Conservation (phyloP, 495 filamentous ascomycete genomes). For the Aspergillus wentii region DNA sequence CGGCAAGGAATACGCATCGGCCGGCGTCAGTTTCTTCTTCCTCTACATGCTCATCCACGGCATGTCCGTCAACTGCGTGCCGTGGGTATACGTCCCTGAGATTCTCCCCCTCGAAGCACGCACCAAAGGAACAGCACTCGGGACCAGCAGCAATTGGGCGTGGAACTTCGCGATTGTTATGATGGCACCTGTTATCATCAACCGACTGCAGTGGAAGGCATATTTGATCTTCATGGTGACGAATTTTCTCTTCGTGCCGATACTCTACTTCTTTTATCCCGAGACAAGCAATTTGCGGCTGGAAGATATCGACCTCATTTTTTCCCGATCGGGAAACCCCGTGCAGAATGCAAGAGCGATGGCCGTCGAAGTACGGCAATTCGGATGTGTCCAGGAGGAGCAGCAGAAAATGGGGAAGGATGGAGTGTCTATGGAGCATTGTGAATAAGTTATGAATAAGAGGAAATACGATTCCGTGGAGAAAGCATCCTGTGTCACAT, state of each 20-base stretch:
- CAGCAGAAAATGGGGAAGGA: no score
- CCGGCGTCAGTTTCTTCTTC: conserved; percentile 41
- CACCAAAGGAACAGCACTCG: conserved; percentile 32
- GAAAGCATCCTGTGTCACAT: no score
- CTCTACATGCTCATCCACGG: conserved; percentile 47
- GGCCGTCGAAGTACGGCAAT: no score
- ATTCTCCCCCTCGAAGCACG: conserved; percentile 38
- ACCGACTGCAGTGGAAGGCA: conserved; percentile 49
- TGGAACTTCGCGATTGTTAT: conserved; percentile 57
- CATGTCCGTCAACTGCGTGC: conserved; percentile 41
- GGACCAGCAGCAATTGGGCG: conserved; percentile 20
- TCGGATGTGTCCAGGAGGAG: no score
- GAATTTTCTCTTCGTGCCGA: conserved; percentile 43
- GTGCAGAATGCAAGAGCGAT: no score
- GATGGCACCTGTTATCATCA: conserved; percentile 51
- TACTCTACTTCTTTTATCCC: conserved; percentile 40
- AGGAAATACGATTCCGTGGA: no score
- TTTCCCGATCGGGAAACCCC: no score
- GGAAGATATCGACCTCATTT: conserved; percentile 31
- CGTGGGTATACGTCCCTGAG: conserved; percentile 44
- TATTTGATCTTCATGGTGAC: conserved; percentile 57
- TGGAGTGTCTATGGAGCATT: no score
- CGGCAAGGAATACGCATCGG: conserved; percentile 25
- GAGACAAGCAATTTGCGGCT: conserved; percentile 41
- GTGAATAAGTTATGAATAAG: no score